Base-by-base conservation (phyloP, 164 flowering plant species). In the Dillenia suffruticosa region DNA sequence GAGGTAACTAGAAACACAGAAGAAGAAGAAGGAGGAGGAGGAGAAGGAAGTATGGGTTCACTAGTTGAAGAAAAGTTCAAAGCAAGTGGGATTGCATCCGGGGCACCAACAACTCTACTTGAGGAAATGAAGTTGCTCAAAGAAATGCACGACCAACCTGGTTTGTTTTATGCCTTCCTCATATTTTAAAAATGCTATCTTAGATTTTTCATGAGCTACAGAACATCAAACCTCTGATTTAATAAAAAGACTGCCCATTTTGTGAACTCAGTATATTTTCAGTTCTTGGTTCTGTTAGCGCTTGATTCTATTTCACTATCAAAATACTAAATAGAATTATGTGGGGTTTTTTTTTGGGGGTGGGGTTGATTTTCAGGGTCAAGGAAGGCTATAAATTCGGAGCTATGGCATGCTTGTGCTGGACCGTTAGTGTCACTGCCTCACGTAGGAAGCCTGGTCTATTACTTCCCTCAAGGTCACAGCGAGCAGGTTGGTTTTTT, bases 371-470 rank as follows among this genome's bases (percentile, higher is more conserved):
- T 63, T 62, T 66, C 78, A 89, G 97, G 87, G 40, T 63, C 63
- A 17, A 69, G 76, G 62, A 94, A 83, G 86, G 61, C 75, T 7
- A 79, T 92, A 65, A 84, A 77, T 66, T 88, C 98, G 0, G 97
- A 90, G 89, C 74, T 95, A 57, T 95, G 99, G 99, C 94, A 95
- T 70, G 97, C 99, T 46, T 95, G 99, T 72, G 99, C 98, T 45
- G 99, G 99, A 9, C 99, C 99, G 9, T 86, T 95, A 43, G 97
- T 88, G 54, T 79, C 80, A 14, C 74, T 95, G 78, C 99, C 99
- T 66, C 96, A 85, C 71, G 77, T 88, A 40, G 99, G 99, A 49
- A 81, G 89, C 67, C 87, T 92, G 24, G 92, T 82, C 16, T 88
- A 84, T 71, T 95, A 95, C 74, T 92, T 95, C 72, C 97, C 99